Percentiles rank a stretch among this genome's conserved stretches.
phyloP scores from a whole-genome alignment of 2,329 filamentous ascomycete genomes.

The Fusarium burgessii region DNA sequence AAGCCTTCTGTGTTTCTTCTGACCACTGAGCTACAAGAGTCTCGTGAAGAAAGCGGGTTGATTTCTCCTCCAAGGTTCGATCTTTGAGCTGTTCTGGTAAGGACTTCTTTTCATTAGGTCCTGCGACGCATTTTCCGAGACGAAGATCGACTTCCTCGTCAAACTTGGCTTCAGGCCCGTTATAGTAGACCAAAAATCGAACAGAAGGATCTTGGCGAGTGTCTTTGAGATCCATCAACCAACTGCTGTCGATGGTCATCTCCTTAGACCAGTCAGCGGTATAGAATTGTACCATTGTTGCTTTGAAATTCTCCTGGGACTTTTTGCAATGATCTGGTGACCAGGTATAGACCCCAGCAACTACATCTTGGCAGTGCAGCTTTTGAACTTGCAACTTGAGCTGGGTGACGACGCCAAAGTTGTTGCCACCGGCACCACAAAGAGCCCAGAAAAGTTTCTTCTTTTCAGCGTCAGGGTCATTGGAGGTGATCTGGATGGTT shows the following conservation, averaged over 20 bases:
- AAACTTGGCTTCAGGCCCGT: conserved; percentile 14
- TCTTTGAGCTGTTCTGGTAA: conserved; percentile 37
- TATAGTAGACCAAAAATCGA: conserved; percentile 31
- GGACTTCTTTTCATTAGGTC: fast-evolving
- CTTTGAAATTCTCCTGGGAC: background rate
- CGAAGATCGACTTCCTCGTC: conserved; percentile 7
- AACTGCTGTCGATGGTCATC: conserved; percentile 47
- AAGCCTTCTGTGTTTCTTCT: background rate
- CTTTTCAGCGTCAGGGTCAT: background rate
- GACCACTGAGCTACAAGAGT: conserved; percentile 12
- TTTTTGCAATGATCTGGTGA: background rate
- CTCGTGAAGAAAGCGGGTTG: background rate
- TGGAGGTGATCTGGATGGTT: fast-evolving
- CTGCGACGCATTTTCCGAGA: background rate
- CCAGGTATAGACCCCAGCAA: conserved; percentile 47
- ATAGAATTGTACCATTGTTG: conserved; percentile 47
- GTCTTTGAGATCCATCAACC: conserved; percentile 31
- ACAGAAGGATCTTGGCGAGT: conserved; percentile 1
- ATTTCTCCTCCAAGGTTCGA: conserved; percentile 1
- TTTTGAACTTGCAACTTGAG: conserved; percentile 46
- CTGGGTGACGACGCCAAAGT: conserved; percentile 54
- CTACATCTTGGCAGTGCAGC: conserved; percentile 23
- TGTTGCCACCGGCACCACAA: conserved; percentile 55
- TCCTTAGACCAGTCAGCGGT: conserved; percentile 40
- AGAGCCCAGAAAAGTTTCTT: conserved; percentile 55